Evolutionary conservation across 257 asterid species (phyloP).

Genomic region (Nicotiana otophora): DNA sequence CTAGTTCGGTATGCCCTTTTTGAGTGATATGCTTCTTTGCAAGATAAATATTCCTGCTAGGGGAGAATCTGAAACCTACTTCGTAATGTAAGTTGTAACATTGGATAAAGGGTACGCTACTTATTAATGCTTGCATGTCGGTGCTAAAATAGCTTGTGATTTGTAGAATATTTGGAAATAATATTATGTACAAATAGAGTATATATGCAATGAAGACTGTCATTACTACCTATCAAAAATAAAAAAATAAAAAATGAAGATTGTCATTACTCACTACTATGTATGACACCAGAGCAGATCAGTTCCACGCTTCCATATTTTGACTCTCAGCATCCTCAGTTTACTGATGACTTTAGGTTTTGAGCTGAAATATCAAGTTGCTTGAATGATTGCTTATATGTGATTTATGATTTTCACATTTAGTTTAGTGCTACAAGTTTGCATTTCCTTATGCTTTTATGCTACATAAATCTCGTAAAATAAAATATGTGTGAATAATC

Average conservation of each 20-base stretch:
- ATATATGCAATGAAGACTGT: neutral
- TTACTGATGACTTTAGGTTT: neutral
- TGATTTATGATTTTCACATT: too few species aligned
- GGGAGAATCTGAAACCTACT: conserved; percentile 2
- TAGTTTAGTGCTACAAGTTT: too few species aligned
- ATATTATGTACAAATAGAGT: neutral
- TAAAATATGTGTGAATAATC: neutral
- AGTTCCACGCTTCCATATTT: neutral
- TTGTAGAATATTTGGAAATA: neutral
- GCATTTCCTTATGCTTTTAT: neutral
- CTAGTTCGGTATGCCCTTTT: neutral
- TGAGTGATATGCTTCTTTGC: neutral
- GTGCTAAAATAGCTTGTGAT: neutral
- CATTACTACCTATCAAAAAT: neutral
- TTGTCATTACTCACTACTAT: neutral
- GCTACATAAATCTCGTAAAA: neutral
- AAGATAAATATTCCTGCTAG: neutral
- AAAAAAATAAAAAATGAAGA: neutral
- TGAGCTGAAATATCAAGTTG: neutral
- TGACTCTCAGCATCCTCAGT: neutral
- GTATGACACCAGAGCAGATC: neutral
- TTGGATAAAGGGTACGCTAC: neutral
- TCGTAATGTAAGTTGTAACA: neutral
- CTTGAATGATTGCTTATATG: neutral
- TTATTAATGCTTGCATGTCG: neutral